Evolutionary conservation across 768 basidiomycete genomes (phyloP).

Genomic region (Xerocomus spinulosus): DNA sequence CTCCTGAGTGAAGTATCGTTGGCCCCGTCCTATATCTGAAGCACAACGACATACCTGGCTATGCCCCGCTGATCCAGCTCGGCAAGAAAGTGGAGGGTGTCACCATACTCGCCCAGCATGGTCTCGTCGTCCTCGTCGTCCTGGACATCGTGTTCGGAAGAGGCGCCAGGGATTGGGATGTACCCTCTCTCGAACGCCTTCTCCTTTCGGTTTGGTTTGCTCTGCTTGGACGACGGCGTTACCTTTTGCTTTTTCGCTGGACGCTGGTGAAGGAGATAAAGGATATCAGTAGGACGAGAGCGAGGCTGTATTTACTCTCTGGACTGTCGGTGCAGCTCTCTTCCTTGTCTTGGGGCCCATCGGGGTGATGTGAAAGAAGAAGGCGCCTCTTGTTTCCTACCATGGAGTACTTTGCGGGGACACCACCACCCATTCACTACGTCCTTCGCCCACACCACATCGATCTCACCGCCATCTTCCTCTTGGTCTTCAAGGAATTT

Average conservation of each 20-base stretch:
- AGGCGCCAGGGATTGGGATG: slow-evolving; percentile 54
- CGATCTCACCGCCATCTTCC: slow-evolving; percentile 57
- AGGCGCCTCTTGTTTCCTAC: slow-evolving; percentile 15
- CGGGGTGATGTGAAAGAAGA: slow-evolving; percentile 13
- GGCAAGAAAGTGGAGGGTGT: slow-evolving; percentile 60
- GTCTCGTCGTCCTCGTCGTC: slow-evolving; percentile 69
- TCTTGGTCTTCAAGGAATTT: slow-evolving; percentile 59
- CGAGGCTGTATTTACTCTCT: slow-evolving; percentile 22
- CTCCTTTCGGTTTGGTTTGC: slow-evolving; percentile 49
- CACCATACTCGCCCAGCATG: slow-evolving; percentile 61
- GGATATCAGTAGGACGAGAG: background rate
- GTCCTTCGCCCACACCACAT: slow-evolving; percentile 76
- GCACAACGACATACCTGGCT: slow-evolving; percentile 52
- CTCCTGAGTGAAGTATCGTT: slow-evolving; percentile 48
- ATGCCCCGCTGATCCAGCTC: slow-evolving; percentile 76
- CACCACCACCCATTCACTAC: slow-evolving; percentile 60
- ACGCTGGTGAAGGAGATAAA: slow-evolving; percentile 26
- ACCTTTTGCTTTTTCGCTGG: slow-evolving; percentile 63
- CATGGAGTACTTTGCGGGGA: slow-evolving; percentile 34
- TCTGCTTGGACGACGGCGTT: slow-evolving; percentile 23
- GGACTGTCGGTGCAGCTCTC: slow-evolving; percentile 29
- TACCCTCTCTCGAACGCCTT: slow-evolving; percentile 53
- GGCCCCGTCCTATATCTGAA: background rate
- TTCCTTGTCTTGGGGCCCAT: slow-evolving; percentile 33
- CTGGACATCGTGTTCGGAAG: slow-evolving; percentile 29